Base-by-base conservation (phyloP, 1,139 yeast species). In the Blastobotrys malaysiensis region DNA sequence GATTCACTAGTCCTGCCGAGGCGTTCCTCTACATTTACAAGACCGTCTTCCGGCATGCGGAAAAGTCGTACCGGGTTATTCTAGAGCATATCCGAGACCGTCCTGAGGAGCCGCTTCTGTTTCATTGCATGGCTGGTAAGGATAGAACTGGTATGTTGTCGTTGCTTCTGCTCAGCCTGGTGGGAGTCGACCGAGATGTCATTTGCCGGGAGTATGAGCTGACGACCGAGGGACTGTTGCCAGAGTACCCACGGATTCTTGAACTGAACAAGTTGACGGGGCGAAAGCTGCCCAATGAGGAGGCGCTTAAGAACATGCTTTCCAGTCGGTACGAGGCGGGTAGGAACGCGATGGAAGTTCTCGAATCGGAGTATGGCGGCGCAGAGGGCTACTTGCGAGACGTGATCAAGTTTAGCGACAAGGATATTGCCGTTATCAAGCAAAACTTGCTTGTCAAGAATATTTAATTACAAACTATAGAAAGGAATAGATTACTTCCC, bases 91-190 rank as follows among this genome's bases (percentile, higher is more conserved):
- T 88, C 45, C 73, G 83, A 46, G 86, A 84, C 58, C 65, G 73
- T 36, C 77, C 77, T 2, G 71, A 73, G n/a, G 72, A 73, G 14
- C 80, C 82, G 2, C 72, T 87, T 57, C 70, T 86, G 6, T 81
- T 83, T 68, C 93, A 87, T 65, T 88, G 96, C 68, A 81, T 90
- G 2, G 95, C 93, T 0, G 96, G 96, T 1, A 88, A 88, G 66
- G 96, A 89, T 65, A 77, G 96, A 50, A 88, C 96, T 0, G 96
- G 96, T 0, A 74, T 88, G 16, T 67, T 86, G 59, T 79, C 83
- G 2, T 86, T 88, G 82, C 69, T 88, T 54, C 72, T 88, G 1
- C 73, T 88, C 48, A 70, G 81, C 21, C 69, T 87, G 21, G 73
- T 79, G 9, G 90, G 88, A 0, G 87, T 88, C 5, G 88, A 84